Percentiles rank a stretch among this genome's conserved stretches.
Conservation (phyloP, 2,329 filamentous ascomycete species). For the Microthyrium microscopicum region DNA sequence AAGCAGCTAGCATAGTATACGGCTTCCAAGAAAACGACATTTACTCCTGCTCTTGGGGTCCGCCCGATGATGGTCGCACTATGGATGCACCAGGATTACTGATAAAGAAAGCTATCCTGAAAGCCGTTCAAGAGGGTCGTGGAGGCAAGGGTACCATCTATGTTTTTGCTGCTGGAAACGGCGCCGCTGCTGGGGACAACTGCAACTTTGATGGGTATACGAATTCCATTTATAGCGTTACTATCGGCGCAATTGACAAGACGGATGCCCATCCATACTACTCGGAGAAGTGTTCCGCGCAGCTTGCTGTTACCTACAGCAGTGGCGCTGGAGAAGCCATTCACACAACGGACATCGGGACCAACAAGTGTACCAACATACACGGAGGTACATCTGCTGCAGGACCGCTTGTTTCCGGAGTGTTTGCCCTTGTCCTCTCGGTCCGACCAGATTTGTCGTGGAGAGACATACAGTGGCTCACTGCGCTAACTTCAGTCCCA, state of each 20-base stretch:
- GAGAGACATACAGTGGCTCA: conserved; percentile 88
- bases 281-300: conserved; percentile 88
- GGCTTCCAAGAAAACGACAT: conserved; percentile 84
- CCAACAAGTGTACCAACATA: conserved; percentile 57
- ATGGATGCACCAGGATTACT: conserved; percentile 90
- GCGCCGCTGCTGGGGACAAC: conserved; percentile 73
- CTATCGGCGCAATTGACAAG: conserved; percentile 81
- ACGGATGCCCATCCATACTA: conserved; percentile 86
- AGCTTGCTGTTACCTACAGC: conserved; percentile 91
- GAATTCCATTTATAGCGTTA: conserved; percentile 98
- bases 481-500: conserved; percentile 67
- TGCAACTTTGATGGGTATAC: conserved; percentile 99
- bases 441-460: conserved; percentile 75
- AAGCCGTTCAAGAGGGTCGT: conserved; percentile 78
- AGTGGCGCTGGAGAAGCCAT: conserved; percentile 80
- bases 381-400: conserved; percentile 95
- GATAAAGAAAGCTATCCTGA: conserved; percentile 80
- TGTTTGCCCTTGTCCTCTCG: conserved; percentile 75
- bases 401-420: conserved; percentile 79
- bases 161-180: conserved; percentile 94
- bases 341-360: conserved; percentile 88
- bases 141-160: conserved; percentile 75
- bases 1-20: conserved; percentile 85
- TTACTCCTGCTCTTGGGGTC: conserved; percentile 97
- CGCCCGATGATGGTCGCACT: conserved; percentile 76